Percentiles rank a stretch among this genome's conserved stretches.
These are phyloP conservation scores for Calycina marina DNA, from an alignment of 2,329 filamentous ascomycete genomes.

Conservation along the genomic window DNA sequence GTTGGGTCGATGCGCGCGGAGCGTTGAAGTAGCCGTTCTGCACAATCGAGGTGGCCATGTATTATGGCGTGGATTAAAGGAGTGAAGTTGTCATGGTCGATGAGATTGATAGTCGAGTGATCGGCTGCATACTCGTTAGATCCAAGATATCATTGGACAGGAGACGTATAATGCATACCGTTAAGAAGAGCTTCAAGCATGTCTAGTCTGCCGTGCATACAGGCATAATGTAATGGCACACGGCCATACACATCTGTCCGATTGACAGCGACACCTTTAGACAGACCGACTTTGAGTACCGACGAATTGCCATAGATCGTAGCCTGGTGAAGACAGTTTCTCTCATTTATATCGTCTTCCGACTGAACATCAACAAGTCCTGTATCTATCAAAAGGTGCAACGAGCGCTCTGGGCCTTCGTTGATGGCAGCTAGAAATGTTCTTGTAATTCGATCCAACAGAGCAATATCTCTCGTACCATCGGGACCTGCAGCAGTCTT, in stretches of 20 bases:
- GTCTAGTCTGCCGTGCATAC: conserved; percentile 78
- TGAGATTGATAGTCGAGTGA: conserved; percentile 64
- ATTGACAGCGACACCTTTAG: conserved; percentile 59
- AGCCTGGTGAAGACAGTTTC: conserved; percentile 93
- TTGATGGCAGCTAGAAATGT: conserved; percentile 84
- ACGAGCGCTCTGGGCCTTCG: conserved; percentile 63
- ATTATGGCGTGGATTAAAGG: conserved; percentile 92
- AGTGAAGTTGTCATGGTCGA: conserved; percentile 95
- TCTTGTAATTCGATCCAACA: conserved; percentile 67
- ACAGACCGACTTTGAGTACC: conserved; percentile 64
- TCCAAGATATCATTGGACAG: background rate
- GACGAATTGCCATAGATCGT: conserved; percentile 79
- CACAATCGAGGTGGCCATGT: conserved; percentile 68
- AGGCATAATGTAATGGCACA: conserved; percentile 88
- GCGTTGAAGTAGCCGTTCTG: conserved; percentile 59
- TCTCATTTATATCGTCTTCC: conserved; percentile 93
- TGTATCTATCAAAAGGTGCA: conserved; percentile 66
- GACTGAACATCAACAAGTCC: conserved; percentile 78
- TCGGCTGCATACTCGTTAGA: conserved; percentile 33
- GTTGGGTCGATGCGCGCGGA: conserved; percentile 76
- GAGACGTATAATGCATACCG: conserved; percentile 26
- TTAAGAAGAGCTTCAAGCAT: conserved; percentile 64
- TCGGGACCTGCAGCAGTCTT: conserved; percentile 36
- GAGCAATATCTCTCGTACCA: conserved; percentile 39
- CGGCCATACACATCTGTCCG: conserved; percentile 87